phyloP scores from a whole-genome alignment of 495 filamentous ascomycete species.

The Thermothielavioides terrestris region DNA sequence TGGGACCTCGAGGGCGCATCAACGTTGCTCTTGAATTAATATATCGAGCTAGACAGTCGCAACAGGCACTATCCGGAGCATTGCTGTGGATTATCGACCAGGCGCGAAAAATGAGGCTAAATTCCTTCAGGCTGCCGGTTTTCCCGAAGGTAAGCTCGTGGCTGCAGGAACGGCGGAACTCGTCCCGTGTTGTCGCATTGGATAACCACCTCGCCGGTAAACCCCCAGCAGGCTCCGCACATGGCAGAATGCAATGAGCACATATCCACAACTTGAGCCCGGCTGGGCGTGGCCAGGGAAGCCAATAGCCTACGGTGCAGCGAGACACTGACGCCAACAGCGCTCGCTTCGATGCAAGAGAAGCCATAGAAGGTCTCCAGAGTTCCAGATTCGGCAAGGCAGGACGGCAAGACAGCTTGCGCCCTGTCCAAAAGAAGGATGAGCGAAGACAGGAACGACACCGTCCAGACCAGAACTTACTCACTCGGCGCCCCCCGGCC shows the following conservation, averaged over 20 bases:
- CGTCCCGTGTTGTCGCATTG: conserved; percentile 6
- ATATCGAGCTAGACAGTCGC: conserved; percentile 2
- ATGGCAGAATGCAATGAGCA: background rate
- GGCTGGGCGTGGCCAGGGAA: too few relatives aligned
- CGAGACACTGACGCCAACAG: background rate
- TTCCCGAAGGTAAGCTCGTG: conserved; percentile 15
- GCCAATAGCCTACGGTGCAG: background rate
- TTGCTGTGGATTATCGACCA: conserved; percentile 8
- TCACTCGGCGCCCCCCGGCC: too few relatives aligned
- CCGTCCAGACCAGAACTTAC: too few relatives aligned
- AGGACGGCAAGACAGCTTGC: too few relatives aligned
- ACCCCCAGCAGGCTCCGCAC: background rate
- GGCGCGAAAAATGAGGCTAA: conserved; percentile 25
- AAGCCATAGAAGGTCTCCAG: background rate
- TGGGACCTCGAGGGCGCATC: background rate
- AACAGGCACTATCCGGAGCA: conserved; percentile 24
- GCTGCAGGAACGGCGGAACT: conserved; percentile 20
- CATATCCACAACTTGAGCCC: conserved; percentile 21
- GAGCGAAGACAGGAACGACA: too few relatives aligned
- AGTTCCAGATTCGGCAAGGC: too few relatives aligned
- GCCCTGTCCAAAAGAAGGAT: too few relatives aligned
- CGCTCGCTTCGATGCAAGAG: background rate
- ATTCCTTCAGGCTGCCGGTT: conserved; percentile 26
- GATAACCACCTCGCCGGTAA: conserved; percentile 22
- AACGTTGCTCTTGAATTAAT: conserved; percentile 4